Conservation (phyloP, 345 rosid species). For the Gossypium longicalyx region DNA sequence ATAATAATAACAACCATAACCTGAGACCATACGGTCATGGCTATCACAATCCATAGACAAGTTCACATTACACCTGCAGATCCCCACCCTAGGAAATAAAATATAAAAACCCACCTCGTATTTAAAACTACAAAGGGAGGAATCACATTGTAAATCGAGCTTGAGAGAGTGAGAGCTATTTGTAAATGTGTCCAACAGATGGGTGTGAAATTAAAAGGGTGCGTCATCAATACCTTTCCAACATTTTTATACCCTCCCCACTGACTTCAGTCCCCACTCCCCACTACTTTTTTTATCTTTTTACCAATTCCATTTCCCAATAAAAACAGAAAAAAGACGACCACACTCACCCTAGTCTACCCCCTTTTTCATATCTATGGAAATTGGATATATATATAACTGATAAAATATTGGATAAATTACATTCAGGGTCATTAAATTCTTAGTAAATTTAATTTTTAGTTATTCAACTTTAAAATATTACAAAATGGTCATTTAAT, state of each 20-base stretch:
- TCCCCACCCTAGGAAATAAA: neutral
- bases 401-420: too few species aligned
- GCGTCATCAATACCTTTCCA: constrained; percentile 35
- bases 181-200: neutral
- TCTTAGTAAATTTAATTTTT: too few species aligned
- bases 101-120: constrained; percentile 17
- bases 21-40: neutral
- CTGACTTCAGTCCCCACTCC: neutral
- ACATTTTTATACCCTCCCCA: neutral
- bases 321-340: neutral
- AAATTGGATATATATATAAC: too few species aligned
- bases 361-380: too few species aligned
- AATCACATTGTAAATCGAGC: constrained; percentile 24
- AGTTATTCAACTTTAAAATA: too few species aligned
- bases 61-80: neutral
- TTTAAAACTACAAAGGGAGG: constrained; percentile 15
- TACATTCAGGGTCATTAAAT: too few species aligned
- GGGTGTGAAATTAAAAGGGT: neutral
- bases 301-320: constrained; percentile 33
- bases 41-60: too few species aligned
- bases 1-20: neutral
- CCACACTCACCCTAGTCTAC: too few species aligned
- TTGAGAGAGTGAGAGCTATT: neutral
- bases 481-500: too few species aligned
- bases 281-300: neutral